Conservation (phyloP, 2,329 filamentous ascomycete species). For the Cladobotryum protrusum region DNA sequence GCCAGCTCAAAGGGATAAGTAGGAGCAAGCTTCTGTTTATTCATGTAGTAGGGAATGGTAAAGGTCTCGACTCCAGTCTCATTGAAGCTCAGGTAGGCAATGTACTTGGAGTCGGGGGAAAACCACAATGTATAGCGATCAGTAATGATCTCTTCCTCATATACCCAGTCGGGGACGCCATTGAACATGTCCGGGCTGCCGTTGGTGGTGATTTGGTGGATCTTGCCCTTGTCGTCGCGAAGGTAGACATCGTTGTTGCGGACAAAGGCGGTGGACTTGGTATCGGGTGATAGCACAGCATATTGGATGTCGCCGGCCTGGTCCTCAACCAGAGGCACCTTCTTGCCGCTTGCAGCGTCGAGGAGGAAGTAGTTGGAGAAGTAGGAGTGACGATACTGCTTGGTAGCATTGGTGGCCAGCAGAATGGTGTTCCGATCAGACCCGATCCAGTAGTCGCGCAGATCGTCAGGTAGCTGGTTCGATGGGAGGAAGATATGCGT, state of each 20-base stretch:
- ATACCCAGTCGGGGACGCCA: constrained; percentile 72
- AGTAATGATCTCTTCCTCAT: constrained; percentile 59
- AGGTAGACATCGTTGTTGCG: constrained; percentile 60
- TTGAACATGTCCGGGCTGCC: constrained; percentile 58
- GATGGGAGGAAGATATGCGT: constrained; percentile 52
- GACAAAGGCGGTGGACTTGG: constrained; percentile 59
- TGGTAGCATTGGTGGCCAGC: constrained; percentile 59
- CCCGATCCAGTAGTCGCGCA: constrained; percentile 56
- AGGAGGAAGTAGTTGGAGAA: constrained; percentile 61
- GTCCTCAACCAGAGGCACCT: constrained; percentile 49
- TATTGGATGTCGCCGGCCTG: constrained; percentile 62
- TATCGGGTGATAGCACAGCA: constrained; percentile 53
- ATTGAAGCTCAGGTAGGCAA: constrained; percentile 87
- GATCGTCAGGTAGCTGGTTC: constrained; percentile 48
- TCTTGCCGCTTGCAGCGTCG: constrained; percentile 51
- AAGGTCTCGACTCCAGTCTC: constrained; percentile 64
- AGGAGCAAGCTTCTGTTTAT: constrained; percentile 48
- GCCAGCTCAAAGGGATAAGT: constrained; percentile 57
- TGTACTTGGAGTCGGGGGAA: constrained; percentile 77
- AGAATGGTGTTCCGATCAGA: constrained; percentile 53
- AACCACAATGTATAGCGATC: constrained; percentile 84
- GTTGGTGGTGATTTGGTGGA: constrained; percentile 52
- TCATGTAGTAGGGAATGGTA: constrained; percentile 61
- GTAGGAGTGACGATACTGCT: constrained; percentile 63
- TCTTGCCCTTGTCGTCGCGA: constrained; percentile 40